Evolutionary conservation across 2,329 filamentous ascomycete genomes (phyloP), one percentile per base, ranked within the genome.

Genomic region (Hirsutella rhossiliensis): DNA sequence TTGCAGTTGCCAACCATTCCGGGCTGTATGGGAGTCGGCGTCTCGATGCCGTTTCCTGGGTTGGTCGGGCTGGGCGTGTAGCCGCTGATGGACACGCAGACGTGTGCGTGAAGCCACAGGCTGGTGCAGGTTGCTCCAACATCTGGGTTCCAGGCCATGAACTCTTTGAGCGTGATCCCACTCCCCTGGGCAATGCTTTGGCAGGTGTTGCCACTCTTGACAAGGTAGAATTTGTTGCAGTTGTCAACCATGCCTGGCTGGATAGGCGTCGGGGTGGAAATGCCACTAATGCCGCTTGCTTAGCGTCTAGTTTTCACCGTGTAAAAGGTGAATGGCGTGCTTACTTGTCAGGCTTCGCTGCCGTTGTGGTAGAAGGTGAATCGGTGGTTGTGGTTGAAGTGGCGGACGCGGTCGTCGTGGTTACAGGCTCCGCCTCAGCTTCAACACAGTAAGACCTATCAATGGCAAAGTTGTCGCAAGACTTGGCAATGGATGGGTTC

Each of bases 1-100:
- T 56, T 44, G 38, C 50, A 55, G 42, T 52, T 34, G 23, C 43
- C 37, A 1, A 49, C 47, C 28, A 55, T 50, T 18, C 42, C 47
- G 5, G 42, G 46, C 41, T 55, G 52, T 4, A 40, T 45, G 1
- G 50, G 50, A 2, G n/a, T 20, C 4, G 48, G 51, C 9, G 47
- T 52, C n/a, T 40, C 27, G 19, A 49, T 46, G 2, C 44, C 40
- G 41, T 36, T 27, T 13, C 29, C 29, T 8, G 29, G 32, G 12
- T 9, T 15, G 8, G 32, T 34, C 7, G 32, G 8, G 29, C 13
- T 40, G n/a, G 38, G 19, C 38, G 19, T 40, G 7, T 40, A 6
- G 11, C 13, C 23, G 23, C 27, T 29, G 7, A 27, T 29, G n/a
- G 20, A 17, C 6, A 40, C 43, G 15, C 40, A 45, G 40, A 20